phyloP scores from a whole-genome alignment of 164 flowering plant species.

The Aristolochia fimbriata region DNA sequence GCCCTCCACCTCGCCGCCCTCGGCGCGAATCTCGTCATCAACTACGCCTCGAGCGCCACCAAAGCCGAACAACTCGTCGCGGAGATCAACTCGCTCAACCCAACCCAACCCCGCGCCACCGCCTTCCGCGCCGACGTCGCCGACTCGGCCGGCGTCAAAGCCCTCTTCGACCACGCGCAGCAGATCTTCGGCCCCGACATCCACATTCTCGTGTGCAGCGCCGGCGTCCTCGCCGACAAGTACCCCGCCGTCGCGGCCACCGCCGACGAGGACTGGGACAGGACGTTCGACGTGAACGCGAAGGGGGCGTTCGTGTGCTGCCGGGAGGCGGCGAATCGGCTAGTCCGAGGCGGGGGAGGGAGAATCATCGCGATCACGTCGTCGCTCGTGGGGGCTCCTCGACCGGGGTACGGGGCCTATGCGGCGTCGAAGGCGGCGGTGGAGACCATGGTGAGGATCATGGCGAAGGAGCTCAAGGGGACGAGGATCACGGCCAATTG shows the following conservation, averaged over 20 bases:
- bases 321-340: conserved; percentile 41
- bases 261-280: conserved; percentile 37
- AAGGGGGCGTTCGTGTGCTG: conserved; percentile 44
- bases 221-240: conserved; percentile 37
- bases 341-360: conserved; percentile 45
- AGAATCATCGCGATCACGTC: conserved; percentile 38
- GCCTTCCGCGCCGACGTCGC: conserved; percentile 43
- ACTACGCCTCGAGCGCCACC: conserved; percentile 25
- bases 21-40: conserved; percentile 39
- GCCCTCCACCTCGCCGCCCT: conserved; percentile 37
- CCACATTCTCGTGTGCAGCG: conserved; percentile 49
- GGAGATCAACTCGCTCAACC: not conserved
- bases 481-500: conserved; percentile 15
- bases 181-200: conserved; percentile 19
- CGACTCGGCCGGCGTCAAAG: conserved; percentile 34
- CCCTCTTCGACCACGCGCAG: conserved; percentile 47
- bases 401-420: conserved; percentile 34
- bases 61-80: conserved; percentile 20
- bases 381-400: conserved; percentile 23
- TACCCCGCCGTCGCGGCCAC: conserved; percentile 33
- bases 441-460: conserved; percentile 46
- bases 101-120: conserved; percentile 25
- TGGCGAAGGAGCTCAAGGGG: conserved; percentile 41
- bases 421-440: conserved; percentile 56
- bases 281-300: conserved; percentile 32